Base-by-base conservation (phyloP, 2,329 filamentous ascomycete genomes). In the Didymella pomorum region DNA sequence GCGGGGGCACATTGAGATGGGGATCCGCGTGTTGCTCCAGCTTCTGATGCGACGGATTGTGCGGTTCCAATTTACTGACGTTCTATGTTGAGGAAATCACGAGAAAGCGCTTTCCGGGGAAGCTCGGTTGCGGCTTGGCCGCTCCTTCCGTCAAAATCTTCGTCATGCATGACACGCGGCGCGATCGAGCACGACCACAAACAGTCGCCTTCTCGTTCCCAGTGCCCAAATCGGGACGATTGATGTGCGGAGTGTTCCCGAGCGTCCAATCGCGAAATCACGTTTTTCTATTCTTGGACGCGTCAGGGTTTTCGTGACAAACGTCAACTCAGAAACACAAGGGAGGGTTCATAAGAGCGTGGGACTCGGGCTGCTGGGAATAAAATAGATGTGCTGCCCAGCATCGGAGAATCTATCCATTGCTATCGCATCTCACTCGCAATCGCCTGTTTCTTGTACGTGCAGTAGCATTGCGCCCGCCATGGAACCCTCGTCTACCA, bases 401-500 rank as follows among this genome's bases (percentile, higher is more conserved):
- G 29, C 35, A 44, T 42, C 29, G 18, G 9, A 11, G 39, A 44
- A 39, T 6, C 16, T 9, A 42, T 33, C 23, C 31, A 35, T 23
- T 11, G 16, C 9, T n/a, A 31, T 46, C 26, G 39, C 29, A 4
- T 12, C 16, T 41, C 11, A 8, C 25, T 43, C 23, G 45, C 26
- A 46, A 10, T 42, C 16, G 44, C 25, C 44, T 48, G 44, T 29
- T 52, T 18, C 6, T 50, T 12, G 23, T 41, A 37, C 43, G 29
- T 58, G 43, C 55, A 49, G 55, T 48, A 58, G 55, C 49, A 53
- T 50, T 29, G 21, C 50, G 45, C 39, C 39, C 45, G 43, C 52
- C 56, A 69, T 69, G 67, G 62, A 64, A 45, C 60, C 58, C 39
- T 62, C 60, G 7, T 62, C 61, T 5, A 61, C 62, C 39, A 57